Evolutionary conservation across 768 basidiomycete genomes (phyloP).

Genomic region (Mycena pura): DNA sequence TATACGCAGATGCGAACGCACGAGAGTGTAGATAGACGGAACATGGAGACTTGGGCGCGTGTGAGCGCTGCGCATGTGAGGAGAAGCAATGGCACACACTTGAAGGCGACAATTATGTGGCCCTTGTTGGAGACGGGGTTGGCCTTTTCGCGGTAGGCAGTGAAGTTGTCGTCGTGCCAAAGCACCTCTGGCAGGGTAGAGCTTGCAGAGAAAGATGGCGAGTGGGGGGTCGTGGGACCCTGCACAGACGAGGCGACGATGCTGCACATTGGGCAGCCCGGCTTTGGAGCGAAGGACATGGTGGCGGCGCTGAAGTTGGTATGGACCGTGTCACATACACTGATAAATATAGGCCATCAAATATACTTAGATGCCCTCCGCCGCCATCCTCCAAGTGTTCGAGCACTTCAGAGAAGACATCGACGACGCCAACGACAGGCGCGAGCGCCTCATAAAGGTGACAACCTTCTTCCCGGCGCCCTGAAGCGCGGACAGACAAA

Average conservation of each 20-base stretch:
- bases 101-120: constrained; percentile 78
- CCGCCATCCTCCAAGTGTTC: constrained; percentile 50
- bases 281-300: constrained; percentile 65
- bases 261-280: constrained; percentile 80
- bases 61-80: background rate
- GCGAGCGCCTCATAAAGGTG: constrained; percentile 93
- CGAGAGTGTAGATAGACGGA: constrained; percentile 76
- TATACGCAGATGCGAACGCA: constrained; percentile 42
- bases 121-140: constrained; percentile 77
- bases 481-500: background rate
- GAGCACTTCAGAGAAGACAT: constrained; percentile 71
- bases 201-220: constrained; percentile 52
- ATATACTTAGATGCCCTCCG: constrained; percentile 13
- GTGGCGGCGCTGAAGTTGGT: constrained; percentile 2
- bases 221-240: constrained; percentile 49
- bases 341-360: background rate
- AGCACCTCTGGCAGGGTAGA: constrained; percentile 65
- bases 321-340: constrained; percentile 1
- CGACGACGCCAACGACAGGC: constrained; percentile 84
- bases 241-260: constrained; percentile 66
- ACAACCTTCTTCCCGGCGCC: background rate
- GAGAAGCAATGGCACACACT: constrained; percentile 53
- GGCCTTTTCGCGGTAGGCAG: constrained; percentile 71
- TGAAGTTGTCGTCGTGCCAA: constrained; percentile 81
- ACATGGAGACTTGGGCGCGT: constrained; percentile 66